These are phyloP conservation scores for Aspergillus texensis DNA, from an alignment of 2,329 filamentous ascomycete species.

Conservation along the genomic window DNA sequence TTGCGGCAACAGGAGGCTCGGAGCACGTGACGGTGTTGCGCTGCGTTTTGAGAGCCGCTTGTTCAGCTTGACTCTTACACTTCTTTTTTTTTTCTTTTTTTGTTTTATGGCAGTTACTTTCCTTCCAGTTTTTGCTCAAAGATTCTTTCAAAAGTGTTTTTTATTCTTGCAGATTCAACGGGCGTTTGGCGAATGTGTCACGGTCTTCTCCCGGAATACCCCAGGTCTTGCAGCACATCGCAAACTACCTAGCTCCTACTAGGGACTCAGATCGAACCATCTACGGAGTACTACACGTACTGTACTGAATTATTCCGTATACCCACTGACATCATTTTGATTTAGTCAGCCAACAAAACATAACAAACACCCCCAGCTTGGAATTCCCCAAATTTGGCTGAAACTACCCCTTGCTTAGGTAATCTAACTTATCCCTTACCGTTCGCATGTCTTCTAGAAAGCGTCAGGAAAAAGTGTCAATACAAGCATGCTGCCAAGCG, in stretches of 20 bases:
- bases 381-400: background rate
- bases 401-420: background rate
- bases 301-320: no score
- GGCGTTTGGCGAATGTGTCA: no score
- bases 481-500: slow-evolving; percentile 6
- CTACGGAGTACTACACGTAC: no score
- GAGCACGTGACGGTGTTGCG: background rate
- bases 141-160: background rate
- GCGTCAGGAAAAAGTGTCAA: background rate
- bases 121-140: background rate
- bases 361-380: background rate
- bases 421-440: background rate
- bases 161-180: background rate
- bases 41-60: background rate
- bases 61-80: background rate
- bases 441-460: background rate
- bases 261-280: background rate
- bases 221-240: background rate
- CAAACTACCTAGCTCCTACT: background rate
- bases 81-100: background rate
- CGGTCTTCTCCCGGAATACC: no score
- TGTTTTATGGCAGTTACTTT: background rate
- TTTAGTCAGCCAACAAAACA: background rate
- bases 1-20: background rate
- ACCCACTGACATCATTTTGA: no score